Base-by-base conservation (phyloP, 1,284 basidiomycete genomes). In the Leccinum solheimii region DNA sequence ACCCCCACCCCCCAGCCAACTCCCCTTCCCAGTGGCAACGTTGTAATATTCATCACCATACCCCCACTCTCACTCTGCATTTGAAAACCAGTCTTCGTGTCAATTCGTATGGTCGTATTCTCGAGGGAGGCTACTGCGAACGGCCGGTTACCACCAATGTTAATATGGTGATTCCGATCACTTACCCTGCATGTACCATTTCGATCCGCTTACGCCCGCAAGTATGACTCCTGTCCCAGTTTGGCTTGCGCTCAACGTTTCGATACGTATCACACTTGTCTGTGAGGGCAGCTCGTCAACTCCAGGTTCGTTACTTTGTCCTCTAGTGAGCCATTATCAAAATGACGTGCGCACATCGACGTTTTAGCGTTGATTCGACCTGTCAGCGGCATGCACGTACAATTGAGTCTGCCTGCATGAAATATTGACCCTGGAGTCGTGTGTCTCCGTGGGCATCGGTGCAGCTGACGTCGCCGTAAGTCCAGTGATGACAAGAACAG, bases 361-460 rank as follows among this genome's bases (percentile, higher is more conserved):
- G 57, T 55, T 54, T 62, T 19, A 66, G 59, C 9, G 16, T 26
- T 19, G 27, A 32, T 34, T 36, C 56, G 30, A 50, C 32, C 16
- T 45, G 57, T 57, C 59, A 53, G 48, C 9, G 9, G 5, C 14
- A 26, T 30, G 53, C 64, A 69, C 68, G 43, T 69, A 70, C 67
- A 48, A 45, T 59, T n/a, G 32, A 16, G 23, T 34, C 13, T 21
- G 30, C 21, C 19, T 9, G 11, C 36, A 21, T 50, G 32, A 62
- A 50, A 65, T 55, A 26, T 36, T 52, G 49, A 59, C 59, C 62
- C 62, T 59, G 52, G 57, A 43, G 51, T 59, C 51, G 43, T 53
- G 32, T 36, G 56, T 51, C 48, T 56, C 64, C 58, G 66, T 72
- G 48, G 68, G 58, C 51, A 26, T 64, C 43, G 67, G 67, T 34